These are phyloP conservation scores for Coffea humblotiana DNA, from an alignment of 305 asterid genomes.

Conservation along the genomic window DNA sequence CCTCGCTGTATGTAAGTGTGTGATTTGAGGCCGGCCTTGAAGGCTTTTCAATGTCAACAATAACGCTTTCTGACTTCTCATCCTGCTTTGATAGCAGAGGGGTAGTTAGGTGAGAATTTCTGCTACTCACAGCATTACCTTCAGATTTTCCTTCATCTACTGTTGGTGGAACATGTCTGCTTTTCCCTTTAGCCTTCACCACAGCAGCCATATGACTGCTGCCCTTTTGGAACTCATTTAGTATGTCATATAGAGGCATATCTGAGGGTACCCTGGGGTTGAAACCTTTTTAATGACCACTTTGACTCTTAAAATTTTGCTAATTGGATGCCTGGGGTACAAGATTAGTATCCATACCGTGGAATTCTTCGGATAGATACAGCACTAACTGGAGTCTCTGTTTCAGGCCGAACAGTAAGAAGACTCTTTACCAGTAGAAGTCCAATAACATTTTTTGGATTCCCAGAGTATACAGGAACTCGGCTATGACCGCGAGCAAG, in stretches of 20 bases:
- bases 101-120: constrained; percentile 37
- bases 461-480: constrained; percentile 82
- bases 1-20: constrained; percentile 34
- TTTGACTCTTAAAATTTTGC: constrained; percentile 11
- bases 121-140: constrained; percentile 37
- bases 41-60: constrained; percentile 65
- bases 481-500: constrained; percentile 93
- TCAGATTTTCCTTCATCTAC: constrained; percentile 43
- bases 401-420: constrained; percentile 83
- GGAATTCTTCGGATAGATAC: constrained; percentile 90
- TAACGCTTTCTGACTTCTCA: constrained; percentile 39
- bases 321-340: constrained; percentile 8
- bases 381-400: constrained; percentile 87
- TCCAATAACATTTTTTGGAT: constrained; percentile 72
- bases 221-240: constrained; percentile 86
- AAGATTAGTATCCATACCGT: constrained; percentile 42
- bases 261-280: constrained; percentile 76
- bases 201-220: constrained; percentile 98
- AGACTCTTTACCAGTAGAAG: constrained; percentile 90
- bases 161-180: constrained; percentile 47
- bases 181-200: constrained; percentile 58
- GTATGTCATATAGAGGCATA: constrained; percentile 92
- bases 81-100: constrained; percentile 56
- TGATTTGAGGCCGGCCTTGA: constrained; percentile 35
- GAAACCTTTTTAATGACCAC: constrained; percentile 18